These are phyloP conservation scores for Lanmaoa rubissima DNA, from an alignment of 768 basidiomycete genomes.

Conservation along the genomic window DNA sequence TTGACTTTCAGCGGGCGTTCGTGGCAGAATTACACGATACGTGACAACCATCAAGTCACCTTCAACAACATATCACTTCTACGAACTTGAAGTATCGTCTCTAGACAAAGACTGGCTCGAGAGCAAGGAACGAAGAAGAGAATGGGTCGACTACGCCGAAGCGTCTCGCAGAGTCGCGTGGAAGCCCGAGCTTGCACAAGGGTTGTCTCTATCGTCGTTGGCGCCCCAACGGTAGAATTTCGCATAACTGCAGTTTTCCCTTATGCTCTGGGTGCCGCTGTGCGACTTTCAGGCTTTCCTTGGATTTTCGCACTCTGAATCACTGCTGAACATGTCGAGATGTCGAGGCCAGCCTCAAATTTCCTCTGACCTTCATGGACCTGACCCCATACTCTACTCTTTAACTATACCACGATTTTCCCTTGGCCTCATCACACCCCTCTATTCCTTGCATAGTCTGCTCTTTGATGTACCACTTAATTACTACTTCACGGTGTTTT, in stretches of 20 bases:
- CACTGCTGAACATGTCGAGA: constrained; percentile 13
- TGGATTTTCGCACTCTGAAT: constrained; percentile 12
- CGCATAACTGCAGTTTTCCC: background rate
- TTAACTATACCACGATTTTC: constrained; percentile 30
- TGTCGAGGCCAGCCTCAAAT: constrained; percentile 17
- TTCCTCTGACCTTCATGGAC: constrained; percentile 23
- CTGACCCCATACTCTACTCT: constrained; percentile 29
- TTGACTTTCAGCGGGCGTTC: constrained; percentile 70
- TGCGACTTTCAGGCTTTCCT: constrained; percentile 11
- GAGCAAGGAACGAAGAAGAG: constrained; percentile 71
- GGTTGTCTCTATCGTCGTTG: constrained; percentile 66
- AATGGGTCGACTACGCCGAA: constrained; percentile 89
- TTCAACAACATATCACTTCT: constrained; percentile 85
- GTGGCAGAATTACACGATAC: constrained; percentile 81
- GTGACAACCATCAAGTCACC: constrained; percentile 79
- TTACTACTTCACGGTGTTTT: constrained; percentile 14
- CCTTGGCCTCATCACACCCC: constrained; percentile 13
- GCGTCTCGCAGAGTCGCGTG: constrained; percentile 71
- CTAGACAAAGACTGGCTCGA: constrained; percentile 84
- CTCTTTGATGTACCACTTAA: constrained; percentile 31
- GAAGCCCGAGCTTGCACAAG: constrained; percentile 84
- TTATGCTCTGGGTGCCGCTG: constrained; percentile 9
- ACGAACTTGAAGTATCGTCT: constrained; percentile 77
- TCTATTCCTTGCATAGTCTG: constrained; percentile 31
- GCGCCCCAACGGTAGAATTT: constrained; percentile 51